Evolutionary conservation across 192 early-diverging fungal species (phyloP).

Genomic region (Obelidium mucronatum): DNA sequence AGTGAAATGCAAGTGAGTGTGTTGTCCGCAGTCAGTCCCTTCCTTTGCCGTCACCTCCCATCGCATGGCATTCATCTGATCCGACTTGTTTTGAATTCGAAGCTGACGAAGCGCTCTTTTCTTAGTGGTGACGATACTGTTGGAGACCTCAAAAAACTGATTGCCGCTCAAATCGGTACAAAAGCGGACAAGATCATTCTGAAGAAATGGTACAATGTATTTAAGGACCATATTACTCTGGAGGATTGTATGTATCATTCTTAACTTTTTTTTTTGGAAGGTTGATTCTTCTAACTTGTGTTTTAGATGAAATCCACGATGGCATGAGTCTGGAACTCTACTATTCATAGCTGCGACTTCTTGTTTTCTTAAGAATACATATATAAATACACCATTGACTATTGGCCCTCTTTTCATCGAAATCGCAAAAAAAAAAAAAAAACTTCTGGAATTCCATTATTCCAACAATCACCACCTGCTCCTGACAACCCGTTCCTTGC

Average conservation of each 20-base stretch:
- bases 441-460: no score
- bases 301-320: constrained; percentile 81
- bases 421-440: not conserved
- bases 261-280: not conserved
- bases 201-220: constrained; percentile 88
- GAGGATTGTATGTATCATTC: constrained; percentile 73
- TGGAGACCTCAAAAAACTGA: constrained; percentile 83
- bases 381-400: no score
- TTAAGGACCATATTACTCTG: constrained; percentile 89
- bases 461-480: not conserved
- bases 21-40: not conserved
- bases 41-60: not conserved
- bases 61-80: no score
- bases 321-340: constrained; percentile 90
- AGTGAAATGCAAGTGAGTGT: constrained; percentile 82
- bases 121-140: constrained; percentile 80
- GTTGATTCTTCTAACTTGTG: not conserved
- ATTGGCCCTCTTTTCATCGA: no score
- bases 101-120: not conserved
- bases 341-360: no score
- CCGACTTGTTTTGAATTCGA: no score
- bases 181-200: constrained; percentile 86
- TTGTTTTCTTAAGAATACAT: not conserved
- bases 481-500: constrained; percentile 12
- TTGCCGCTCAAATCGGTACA: constrained; percentile 90